Evolutionary conservation across 2,329 filamentous ascomycete genomes (phyloP), one percentile per base, ranked within the genome.

Genomic region (Alternaria sp.): DNA sequence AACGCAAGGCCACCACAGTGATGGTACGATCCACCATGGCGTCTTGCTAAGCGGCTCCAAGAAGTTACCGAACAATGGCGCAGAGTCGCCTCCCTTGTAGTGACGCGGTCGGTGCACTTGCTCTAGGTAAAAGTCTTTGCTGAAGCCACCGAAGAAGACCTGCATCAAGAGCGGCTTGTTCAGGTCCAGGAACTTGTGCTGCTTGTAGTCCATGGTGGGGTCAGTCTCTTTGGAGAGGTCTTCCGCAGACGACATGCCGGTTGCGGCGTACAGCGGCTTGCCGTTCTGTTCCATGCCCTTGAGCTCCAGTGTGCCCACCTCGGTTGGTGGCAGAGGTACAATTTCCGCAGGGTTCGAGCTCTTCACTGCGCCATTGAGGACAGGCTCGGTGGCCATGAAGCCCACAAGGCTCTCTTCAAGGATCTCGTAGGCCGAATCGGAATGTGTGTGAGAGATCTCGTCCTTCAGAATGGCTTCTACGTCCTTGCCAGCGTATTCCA

Each of bases 31-130:
- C 88, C 90, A 99, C 95, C 95, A 99, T 1, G 95, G 88, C 3
- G 95, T 99, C 85, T 94, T 91, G 79, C 90, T 94, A 60, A 99
- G 82, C n/a, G 95, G 95, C 81, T 99, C 95, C n/a, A 99, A 84
- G 78, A 99, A 97, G 81, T 99, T 98, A 62, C 95, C 95, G 80
- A 99, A 99, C 25, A 99, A 82, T 20, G 95, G 95, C 38, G 95
- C 95, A 7, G 93, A 97, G 64, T 89, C 89, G 60, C 95, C 95
- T 67, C 94, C 94, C 77, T 90, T 96, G 85, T 98, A 99, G 79
- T 99, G 94, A 60, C 95, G 89, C 18, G 95, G 95, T 45, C 95
- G 90, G 78, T 99, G 95, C 54, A 99, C 92, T 79, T 99, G 95
- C 70, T 97, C 90, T 25, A 99, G 86, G 76, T 99, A 99, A 77